phyloP scores from a whole-genome alignment of 768 basidiomycete species.

The Boletus reticuloceps region DNA sequence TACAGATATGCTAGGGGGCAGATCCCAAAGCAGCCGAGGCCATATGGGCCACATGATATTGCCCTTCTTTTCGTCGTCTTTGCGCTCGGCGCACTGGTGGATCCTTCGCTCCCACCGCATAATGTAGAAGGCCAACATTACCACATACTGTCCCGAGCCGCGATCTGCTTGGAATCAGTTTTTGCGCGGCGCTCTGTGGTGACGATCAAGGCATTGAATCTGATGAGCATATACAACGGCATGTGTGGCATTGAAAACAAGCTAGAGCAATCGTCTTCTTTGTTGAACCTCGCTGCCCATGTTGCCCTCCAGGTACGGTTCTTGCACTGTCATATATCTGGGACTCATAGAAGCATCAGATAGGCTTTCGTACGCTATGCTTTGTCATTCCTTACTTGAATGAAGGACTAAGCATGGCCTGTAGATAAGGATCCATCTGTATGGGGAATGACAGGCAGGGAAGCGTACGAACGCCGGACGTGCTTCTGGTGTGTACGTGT shows the following conservation, averaged over 20 bases:
- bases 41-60: no score
- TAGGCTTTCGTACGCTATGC: constrained; percentile 11
- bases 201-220: constrained; percentile 48
- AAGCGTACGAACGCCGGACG: constrained; percentile 41
- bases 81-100: no score
- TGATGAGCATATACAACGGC: constrained; percentile 55
- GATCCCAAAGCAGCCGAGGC: no score
- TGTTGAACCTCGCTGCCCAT: constrained; percentile 42
- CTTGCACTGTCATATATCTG: background rate
- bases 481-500: constrained; percentile 44
- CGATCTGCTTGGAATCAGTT: constrained; percentile 39
- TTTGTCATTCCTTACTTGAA: background rate
- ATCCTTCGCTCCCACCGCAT: no score
- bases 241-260: constrained; percentile 53
- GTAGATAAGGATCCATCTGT: no score
- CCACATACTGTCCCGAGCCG: constrained; percentile 45
- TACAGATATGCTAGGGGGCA: no score
- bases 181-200: constrained; percentile 43
- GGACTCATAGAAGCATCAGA: constrained; percentile 7
- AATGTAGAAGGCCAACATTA: constrained; percentile 32
- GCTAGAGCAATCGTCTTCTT: constrained; percentile 43
- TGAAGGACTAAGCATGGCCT: no score
- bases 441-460: no score
- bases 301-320: constrained; percentile 37
- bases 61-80: no score